A percentile compares a stretch with the other conserved stretches of the same genome.
Evolutionary conservation across 768 basidiomycete genomes (phyloP).

Genomic region (Neoboletus magnificus): DNA sequence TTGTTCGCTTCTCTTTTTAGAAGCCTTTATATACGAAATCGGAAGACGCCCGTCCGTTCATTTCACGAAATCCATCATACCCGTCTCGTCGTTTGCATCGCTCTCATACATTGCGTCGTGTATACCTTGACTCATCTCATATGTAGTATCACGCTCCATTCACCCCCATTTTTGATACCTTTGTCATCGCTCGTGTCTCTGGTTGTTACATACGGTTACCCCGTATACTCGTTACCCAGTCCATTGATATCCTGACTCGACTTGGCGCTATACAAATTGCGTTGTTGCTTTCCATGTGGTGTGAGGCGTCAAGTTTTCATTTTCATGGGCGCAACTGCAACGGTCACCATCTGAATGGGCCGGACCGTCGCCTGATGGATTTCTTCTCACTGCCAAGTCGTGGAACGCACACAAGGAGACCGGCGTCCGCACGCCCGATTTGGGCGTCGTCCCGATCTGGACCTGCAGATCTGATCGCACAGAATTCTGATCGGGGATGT

Average conservation of each 20-base stretch:
- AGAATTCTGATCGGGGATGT: conserved; percentile 36
- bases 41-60: conserved; percentile 34
- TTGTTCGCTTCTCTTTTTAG: conserved; percentile 27
- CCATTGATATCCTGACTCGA: conserved; percentile 33
- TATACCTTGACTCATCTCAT: conserved; percentile 36
- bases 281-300: conserved; percentile 8
- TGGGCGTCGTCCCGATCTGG: conserved; percentile 18
- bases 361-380: conserved; percentile 7
- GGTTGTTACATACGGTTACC: conserved; percentile 36
- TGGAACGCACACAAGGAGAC: conserved; percentile 1
- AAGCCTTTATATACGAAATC: conserved; percentile 33
- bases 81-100: conserved; percentile 36
- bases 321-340: conserved; percentile 21
- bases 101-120: conserved; percentile 36
- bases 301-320: conserved; percentile 26
- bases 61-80: conserved; percentile 35
- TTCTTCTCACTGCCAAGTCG: conserved; percentile 12
- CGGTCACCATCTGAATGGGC: conserved; percentile 6
- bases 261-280: conserved; percentile 16
- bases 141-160: conserved; percentile 36
- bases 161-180: conserved; percentile 36
- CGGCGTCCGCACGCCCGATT: conserved; percentile 23
- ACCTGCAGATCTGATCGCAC: conserved; percentile 28
- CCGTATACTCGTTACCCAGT: conserved; percentile 36
- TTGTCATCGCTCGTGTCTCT: conserved; percentile 15